Conservation (phyloP, 208 protist species). For the Trypanosomatidae sp. region DNA sequence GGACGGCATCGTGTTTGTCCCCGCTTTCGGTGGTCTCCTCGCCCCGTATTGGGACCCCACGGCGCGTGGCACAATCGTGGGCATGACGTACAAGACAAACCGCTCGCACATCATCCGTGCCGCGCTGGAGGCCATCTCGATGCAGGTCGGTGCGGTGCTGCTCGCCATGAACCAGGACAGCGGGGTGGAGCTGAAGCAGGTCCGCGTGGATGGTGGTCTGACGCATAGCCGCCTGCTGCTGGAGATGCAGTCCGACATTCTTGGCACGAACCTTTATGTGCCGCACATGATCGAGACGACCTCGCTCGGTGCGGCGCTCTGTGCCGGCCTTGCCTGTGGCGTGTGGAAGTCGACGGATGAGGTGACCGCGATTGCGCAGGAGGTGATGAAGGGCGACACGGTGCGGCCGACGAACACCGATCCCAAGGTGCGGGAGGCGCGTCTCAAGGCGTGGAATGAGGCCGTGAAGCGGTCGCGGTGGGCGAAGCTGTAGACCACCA, state of each 20-base stretch:
- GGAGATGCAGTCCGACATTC: conserved; percentile 95
- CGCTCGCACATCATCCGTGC: conserved; percentile 86
- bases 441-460: conserved; percentile 47
- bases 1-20: conserved; percentile 96
- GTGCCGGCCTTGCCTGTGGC: conserved; percentile 65
- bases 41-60: conserved; percentile 96
- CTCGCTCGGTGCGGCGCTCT: conserved; percentile 76
- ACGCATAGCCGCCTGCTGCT: conserved; percentile 88
- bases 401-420: conserved; percentile 32
- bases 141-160: conserved; percentile 91
- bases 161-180: conserved; percentile 85
- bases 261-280: conserved; percentile 63
- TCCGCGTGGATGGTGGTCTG: conserved; percentile 98
- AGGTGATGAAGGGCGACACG: conserved; percentile 29
- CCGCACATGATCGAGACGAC: conserved; percentile 77
- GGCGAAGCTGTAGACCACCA: conserved; percentile 51
- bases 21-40: conserved; percentile 97
- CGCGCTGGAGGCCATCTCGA: conserved; percentile 87
- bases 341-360: conserved; percentile 70
- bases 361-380: conserved; percentile 26
- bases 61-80: conserved; percentile 93
- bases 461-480: conserved; percentile 56
- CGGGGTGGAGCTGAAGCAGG: conserved; percentile 37
- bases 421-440: conserved; percentile 23
- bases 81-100: conserved; percentile 92